Conservation (phyloP, 1,139 yeast species). For the Diutina pseudorugosa region DNA sequence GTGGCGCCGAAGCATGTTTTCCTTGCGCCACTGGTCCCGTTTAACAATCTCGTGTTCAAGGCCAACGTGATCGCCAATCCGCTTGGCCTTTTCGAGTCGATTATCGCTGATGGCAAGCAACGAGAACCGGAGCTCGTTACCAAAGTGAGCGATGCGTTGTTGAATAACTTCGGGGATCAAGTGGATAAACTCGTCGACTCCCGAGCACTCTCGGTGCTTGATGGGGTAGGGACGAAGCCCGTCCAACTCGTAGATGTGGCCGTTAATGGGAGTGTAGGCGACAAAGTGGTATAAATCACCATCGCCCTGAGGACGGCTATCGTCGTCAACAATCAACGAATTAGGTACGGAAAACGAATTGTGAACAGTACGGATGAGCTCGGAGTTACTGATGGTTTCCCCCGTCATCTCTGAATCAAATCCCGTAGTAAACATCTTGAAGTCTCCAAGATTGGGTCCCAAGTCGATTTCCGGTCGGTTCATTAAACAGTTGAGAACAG, state of each 20-base stretch:
- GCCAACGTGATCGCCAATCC: slow-evolving; percentile 24
- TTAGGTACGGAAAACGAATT: slow-evolving; percentile 54
- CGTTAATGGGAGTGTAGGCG: slow-evolving; percentile 38
- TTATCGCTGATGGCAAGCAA: slow-evolving; percentile 44
- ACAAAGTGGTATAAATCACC: slow-evolving; percentile 48
- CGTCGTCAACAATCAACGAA: slow-evolving; percentile 35
- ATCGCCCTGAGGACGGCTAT: slow-evolving; percentile 17
- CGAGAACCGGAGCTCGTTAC: slow-evolving; percentile 44
- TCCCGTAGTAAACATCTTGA: slow-evolving; percentile 38
- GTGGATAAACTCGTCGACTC: slow-evolving; percentile 29
- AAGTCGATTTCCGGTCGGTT: slow-evolving; percentile 26
- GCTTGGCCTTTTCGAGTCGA: slow-evolving; percentile 25
- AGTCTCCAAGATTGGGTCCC: slow-evolving; percentile 38
- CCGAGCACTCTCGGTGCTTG: slow-evolving; percentile 31
- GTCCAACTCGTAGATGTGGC: slow-evolving; percentile 50
- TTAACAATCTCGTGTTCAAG: slow-evolving; percentile 20
- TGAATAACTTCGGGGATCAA: slow-evolving; percentile 33
- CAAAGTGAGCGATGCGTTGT: slow-evolving; percentile 32
- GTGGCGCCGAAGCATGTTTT: slow-evolving; percentile 38
- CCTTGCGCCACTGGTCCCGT: slow-evolving; percentile 26
- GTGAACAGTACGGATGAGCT: slow-evolving; percentile 44
- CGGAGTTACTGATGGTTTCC: slow-evolving; percentile 53
- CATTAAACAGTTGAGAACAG: slow-evolving; percentile 48
- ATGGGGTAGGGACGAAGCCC: slow-evolving; percentile 54
- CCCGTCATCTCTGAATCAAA: slow-evolving; percentile 53